Evolutionary conservation across 2,329 filamentous ascomycete genomes (phyloP).

Genomic region (Tolypocladium tropicale): DNA sequence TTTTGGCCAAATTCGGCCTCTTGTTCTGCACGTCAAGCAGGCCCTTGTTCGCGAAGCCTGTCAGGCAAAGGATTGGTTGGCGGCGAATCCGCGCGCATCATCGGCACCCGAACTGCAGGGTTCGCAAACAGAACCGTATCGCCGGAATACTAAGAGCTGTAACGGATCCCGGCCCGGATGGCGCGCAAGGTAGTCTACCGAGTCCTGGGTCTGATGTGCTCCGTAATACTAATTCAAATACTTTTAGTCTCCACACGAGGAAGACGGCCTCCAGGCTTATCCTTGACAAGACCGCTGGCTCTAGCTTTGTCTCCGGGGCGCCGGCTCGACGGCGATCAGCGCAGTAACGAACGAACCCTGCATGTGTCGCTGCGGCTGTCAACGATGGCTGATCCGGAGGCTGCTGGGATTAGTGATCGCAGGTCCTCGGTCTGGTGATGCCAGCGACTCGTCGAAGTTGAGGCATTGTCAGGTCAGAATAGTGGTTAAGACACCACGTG

Average conservation of each 20-base stretch:
- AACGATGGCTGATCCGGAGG: background rate
- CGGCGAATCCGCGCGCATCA: background rate
- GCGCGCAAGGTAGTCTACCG: no score
- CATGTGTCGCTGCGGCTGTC: slow-evolving; percentile 4
- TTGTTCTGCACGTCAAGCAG: background rate
- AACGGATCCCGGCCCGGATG: no score
- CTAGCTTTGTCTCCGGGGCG: background rate
- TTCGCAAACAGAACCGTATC: no score
- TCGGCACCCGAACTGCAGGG: no score
- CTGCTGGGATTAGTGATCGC: background rate
- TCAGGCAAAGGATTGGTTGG: background rate
- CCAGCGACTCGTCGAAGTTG: background rate
- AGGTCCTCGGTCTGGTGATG: background rate
- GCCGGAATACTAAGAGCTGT: no score
- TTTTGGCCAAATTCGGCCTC: no score
- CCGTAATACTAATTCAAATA: background rate
- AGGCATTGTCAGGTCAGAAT: background rate
- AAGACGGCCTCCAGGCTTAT: background rate
- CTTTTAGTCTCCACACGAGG: background rate
- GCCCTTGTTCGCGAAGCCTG: background rate
- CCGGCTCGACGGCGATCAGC: background rate
- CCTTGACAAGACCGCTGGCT: background rate
- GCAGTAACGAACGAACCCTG: background rate
- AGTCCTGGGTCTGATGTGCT: no score
- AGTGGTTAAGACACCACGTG: slow-evolving; percentile 1